These are phyloP conservation scores for Arachnomyces sp. DNA, from an alignment of 2,329 filamentous ascomycete genomes.

Conservation along the genomic window DNA sequence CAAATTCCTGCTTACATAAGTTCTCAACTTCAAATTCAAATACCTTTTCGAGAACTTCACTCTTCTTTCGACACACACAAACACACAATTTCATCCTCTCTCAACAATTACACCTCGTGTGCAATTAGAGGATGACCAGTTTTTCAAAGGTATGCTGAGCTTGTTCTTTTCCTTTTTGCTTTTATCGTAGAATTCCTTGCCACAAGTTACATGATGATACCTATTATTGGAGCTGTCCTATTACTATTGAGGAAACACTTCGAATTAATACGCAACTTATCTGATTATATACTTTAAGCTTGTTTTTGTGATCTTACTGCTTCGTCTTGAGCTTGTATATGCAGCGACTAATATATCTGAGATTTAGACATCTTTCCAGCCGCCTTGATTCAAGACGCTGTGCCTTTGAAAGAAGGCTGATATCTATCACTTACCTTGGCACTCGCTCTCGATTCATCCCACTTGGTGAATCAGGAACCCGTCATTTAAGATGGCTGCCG, in stretches of 20 bases:
- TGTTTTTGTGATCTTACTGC: constrained; percentile 9
- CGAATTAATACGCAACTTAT: constrained; percentile 37
- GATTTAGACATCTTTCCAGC: constrained; percentile 12
- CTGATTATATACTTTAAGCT: constrained; percentile 15
- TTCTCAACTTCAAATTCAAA: too few species aligned
- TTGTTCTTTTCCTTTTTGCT: neutral
- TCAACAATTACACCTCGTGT: too few species aligned
- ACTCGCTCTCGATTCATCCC: neutral
- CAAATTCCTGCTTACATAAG: too few species aligned
- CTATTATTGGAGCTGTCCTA: constrained; percentile 75
- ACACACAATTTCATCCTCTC: too few species aligned
- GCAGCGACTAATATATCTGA: neutral
- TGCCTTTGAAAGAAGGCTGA: neutral
- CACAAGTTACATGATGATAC: constrained; percentile 44
- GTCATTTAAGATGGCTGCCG: constrained; percentile 37
- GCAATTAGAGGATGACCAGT: constrained; percentile 8
- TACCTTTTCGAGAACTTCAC: too few species aligned
- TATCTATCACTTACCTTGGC: constrained; percentile 10
- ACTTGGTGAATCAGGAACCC: constrained; percentile 7
- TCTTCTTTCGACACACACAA: too few species aligned
- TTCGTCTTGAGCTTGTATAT: neutral
- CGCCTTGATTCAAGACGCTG: neutral
- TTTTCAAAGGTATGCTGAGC: constrained; percentile 9
- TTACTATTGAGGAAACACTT: constrained; percentile 54
- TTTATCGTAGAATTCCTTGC: neutral